Conservation (phyloP, 495 filamentous ascomycete genomes). For the Tricharina praecox region DNA sequence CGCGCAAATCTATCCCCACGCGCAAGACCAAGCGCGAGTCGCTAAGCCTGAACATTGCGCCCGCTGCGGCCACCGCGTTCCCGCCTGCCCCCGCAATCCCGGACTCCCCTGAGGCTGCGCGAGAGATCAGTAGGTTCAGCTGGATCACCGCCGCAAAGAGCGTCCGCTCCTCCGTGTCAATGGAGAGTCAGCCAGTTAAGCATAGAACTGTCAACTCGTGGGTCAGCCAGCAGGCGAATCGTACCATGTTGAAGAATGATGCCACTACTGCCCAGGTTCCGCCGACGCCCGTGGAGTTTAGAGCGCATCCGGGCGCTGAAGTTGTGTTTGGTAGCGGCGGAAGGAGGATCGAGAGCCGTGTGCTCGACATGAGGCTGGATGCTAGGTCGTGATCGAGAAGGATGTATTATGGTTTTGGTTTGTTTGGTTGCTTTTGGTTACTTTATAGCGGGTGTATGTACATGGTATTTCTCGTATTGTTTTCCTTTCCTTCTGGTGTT, state of each 20-base stretch:
- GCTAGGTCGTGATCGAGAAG: not conserved
- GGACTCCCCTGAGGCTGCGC: slow-evolving; percentile 6
- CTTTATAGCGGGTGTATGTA: not conserved
- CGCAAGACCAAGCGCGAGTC: slow-evolving; percentile 11
- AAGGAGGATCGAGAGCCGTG: not conserved
- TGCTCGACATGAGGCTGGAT: not conserved
- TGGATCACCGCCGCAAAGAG: slow-evolving; percentile 7
- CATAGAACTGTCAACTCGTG: slow-evolving; percentile 43
- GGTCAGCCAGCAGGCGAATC: slow-evolving; percentile 41
- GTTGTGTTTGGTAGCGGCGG: slow-evolving; percentile 5
- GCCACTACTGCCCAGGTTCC: slow-evolving; percentile 1
- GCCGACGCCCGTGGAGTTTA: slow-evolving; percentile 12
- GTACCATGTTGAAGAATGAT: slow-evolving; percentile 7
- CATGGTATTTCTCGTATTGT: not conserved
- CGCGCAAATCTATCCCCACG: too few relatives aligned
- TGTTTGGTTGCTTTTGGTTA: not conserved
- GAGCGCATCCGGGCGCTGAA: slow-evolving; percentile 14
- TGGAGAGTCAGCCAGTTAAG: slow-evolving; percentile 27
- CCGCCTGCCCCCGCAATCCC: slow-evolving; percentile 14
- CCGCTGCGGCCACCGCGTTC: slow-evolving; percentile 9
- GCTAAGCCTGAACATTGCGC: slow-evolving; percentile 7
- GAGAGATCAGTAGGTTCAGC: not conserved
- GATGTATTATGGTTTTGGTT: not conserved
- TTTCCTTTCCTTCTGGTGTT: not conserved
- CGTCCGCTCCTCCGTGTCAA: slow-evolving; percentile 9